Evolutionary conservation across 768 basidiomycete genomes (phyloP), one percentile per base, ranked within the genome.

Genomic region (Hypsizygus marmoreus): DNA sequence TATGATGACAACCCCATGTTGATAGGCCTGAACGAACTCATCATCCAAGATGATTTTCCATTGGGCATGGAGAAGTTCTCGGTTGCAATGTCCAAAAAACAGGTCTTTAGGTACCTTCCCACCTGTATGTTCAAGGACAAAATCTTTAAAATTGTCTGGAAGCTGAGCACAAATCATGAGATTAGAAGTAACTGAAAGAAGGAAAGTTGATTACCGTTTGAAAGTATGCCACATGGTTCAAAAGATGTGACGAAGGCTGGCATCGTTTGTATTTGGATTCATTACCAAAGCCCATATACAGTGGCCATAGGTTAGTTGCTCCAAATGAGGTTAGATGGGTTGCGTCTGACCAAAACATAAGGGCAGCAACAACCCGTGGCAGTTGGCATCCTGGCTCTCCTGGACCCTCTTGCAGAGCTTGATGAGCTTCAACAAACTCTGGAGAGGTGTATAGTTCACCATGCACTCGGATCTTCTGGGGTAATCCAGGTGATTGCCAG

Each of bases 251-350:
- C 14, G 36, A 43, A 1, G 67, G 68, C 6, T 56, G 55, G 2
- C 47, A 43, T 0, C 59, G 53, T 0, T 43, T 39, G 42, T 70
- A 71, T 44, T 73, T 74, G 0, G 69, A 70, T 7, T 60, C 50
- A 39, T 61, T 63, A 0, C 69, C 69, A 44, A 70, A 63, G n/a
- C 40, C 61, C 8, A 65, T 31, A 30, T 72, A 73, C 1, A 67
- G 20, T 0, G 69, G 71, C 70, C 66, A 73, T 2, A 62, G 48
- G 6, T 52, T 51, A 1, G 64, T 51, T 13, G 41, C 61, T 3
- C 65, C 63, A 40, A 67, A 66, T n/a, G 40, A 45, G 4, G 63
- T 48, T 14, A 66, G 59, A 22, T 63, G 61, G 0, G 66, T 67
- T 0, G 57, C 49, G 44, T 67, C 65, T 1, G 65, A 67, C 43